phyloP scores from a whole-genome alignment of 257 asterid species.

The Primulina tabacum region DNA sequence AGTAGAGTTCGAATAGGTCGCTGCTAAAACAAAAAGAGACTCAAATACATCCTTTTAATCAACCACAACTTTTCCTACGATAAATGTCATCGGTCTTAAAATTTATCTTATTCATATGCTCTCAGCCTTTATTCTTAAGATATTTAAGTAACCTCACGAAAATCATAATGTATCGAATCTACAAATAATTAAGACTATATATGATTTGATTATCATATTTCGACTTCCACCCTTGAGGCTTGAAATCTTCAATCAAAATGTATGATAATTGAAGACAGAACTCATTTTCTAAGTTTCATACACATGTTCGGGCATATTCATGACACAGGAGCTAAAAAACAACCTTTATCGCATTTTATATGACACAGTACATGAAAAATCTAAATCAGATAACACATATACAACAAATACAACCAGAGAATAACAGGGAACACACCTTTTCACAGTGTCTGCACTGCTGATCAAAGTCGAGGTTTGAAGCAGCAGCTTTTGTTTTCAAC shows the following conservation, averaged over 20 bases:
- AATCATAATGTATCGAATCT: background rate
- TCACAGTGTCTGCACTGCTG: constrained; percentile 96
- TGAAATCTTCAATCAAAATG: background rate
- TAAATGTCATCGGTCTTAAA: background rate
- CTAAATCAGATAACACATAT: background rate
- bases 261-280: background rate
- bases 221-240: background rate
- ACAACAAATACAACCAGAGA: background rate
- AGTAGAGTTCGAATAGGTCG: background rate
- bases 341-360: background rate
- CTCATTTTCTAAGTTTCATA: background rate
- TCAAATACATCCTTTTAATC: background rate
- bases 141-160: background rate
- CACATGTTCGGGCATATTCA: background rate
- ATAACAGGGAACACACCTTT: constrained; percentile 50
- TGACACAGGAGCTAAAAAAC: background rate
- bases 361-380: background rate
- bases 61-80: background rate
- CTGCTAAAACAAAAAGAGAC: background rate
- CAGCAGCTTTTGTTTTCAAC: constrained; percentile 61
- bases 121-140: background rate
- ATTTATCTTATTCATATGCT: too few relatives aligned
- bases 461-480: constrained; percentile 74
- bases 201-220: background rate
- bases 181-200: background rate